Percentiles rank a stretch among this genome's conserved stretches.
These are phyloP conservation scores for Craterostigma plantagineum DNA, from an alignment of 257 asterid genomes.

Conservation along the genomic window DNA sequence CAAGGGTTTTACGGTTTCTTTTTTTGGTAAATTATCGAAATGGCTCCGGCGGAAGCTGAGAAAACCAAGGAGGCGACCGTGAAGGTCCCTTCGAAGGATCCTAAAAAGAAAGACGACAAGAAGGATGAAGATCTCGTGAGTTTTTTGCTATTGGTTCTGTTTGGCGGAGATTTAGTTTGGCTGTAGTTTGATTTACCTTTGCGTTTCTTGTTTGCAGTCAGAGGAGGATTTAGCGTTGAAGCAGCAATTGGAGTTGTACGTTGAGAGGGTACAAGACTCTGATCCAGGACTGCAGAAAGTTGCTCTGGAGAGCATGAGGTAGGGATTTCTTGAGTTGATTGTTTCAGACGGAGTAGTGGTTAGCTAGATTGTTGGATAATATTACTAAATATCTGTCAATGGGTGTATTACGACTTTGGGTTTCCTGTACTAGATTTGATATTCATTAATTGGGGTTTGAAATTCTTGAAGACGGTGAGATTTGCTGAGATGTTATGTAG, in stretches of 20 bases:
- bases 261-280: conserved; percentile 76
- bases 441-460: too few species aligned
- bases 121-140: conserved; percentile 95
- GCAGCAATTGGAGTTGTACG: conserved; percentile 84
- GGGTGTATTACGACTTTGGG: too few species aligned
- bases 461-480: too few species aligned
- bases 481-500: too few species aligned
- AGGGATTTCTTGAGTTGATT: background rate
- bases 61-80: conserved; percentile 31
- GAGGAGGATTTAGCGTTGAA: conserved; percentile 90
- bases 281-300: conserved; percentile 77
- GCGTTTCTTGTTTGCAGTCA: conserved; percentile 25
- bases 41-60: conserved; percentile 42
- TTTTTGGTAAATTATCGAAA: conserved; percentile 3
- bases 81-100: conserved; percentile 62
- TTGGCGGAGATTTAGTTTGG: background rate
- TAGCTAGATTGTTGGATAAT: too few species aligned
- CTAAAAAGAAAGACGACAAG: conserved; percentile 80
- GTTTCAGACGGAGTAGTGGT: too few species aligned
- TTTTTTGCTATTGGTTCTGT: conserved; percentile 2
- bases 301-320: conserved; percentile 94
- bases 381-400: too few species aligned
- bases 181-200: background rate
- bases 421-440: too few species aligned
- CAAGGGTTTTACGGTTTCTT: too few species aligned